Percentiles rank a stretch among this genome's conserved stretches.
Conservation (phyloP, 1,284 basidiomycete species). For the Puccinia sorghi region DNA sequence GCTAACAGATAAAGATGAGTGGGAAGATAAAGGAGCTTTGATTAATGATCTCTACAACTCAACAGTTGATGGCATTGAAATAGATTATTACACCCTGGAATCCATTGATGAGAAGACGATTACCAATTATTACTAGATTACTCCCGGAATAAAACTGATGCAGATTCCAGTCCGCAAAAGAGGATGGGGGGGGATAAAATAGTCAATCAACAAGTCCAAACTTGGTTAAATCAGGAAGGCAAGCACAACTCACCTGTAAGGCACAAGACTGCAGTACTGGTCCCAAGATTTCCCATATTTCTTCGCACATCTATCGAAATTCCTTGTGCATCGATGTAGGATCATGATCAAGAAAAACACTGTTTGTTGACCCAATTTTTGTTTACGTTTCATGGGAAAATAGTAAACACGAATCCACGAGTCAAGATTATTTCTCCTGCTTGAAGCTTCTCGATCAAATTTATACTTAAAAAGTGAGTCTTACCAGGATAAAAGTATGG, state of each 20-base stretch:
- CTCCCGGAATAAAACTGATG: background rate
- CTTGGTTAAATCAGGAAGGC: background rate
- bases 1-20: no score
- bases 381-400: background rate
- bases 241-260: slow-evolving; percentile 53
- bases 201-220: background rate
- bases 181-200: background rate
- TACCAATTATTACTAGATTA: background rate
- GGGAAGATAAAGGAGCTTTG: no score
- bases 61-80: no score
- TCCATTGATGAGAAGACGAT: background rate
- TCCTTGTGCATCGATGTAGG: slow-evolving; percentile 56
- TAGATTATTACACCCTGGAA: slow-evolving; percentile 8
- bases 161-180: background rate
- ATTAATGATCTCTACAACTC: no score
- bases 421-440: background rate
- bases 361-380: background rate
- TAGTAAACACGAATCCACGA: slow-evolving; percentile 1
- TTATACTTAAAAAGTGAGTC: slow-evolving; percentile 76
- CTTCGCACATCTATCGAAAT: slow-evolving; percentile 68
- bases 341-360: slow-evolving; percentile 55
- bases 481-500: slow-evolving; percentile 86
- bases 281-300: slow-evolving; percentile 98
- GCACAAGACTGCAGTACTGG: slow-evolving; percentile 69
- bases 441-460: background rate